A percentile compares a stretch with the other conserved stretches of the same genome.
Conservation (phyloP, 129 eudicot genomes). For the Chrysanthemum lavandulifolium region DNA sequence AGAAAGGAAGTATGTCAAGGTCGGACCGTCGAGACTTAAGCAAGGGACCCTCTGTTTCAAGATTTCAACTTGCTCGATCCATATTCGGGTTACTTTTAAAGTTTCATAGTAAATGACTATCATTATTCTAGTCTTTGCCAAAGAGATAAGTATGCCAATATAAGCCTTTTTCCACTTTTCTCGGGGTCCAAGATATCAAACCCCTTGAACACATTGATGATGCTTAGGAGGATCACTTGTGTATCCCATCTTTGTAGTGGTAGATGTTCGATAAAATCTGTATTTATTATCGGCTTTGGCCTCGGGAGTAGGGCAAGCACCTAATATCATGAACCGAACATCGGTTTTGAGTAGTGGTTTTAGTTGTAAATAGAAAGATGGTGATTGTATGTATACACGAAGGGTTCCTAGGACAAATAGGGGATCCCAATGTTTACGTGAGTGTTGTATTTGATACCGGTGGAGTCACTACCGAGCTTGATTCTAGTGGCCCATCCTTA, state of each 20-base stretch:
- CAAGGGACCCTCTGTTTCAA: background rate
- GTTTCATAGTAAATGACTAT: background rate
- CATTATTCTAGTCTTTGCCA: conserved; percentile 31
- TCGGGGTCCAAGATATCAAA: conserved; percentile 72
- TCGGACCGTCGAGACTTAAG: background rate
- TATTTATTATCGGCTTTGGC: conserved; percentile 86
- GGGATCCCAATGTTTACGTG: conserved; percentile 78
- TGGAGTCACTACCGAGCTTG: conserved; percentile 72
- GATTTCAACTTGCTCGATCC: conserved; percentile 1
- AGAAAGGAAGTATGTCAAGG: background rate
- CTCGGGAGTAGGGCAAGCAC: conserved; percentile 75
- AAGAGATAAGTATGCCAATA: conserved; percentile 48
- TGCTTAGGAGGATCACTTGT: conserved; percentile 55
- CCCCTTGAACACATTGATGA: conserved; percentile 71
- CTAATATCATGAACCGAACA: conserved; percentile 22
- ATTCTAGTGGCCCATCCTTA: conserved; percentile 90
- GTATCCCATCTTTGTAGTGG: conserved; percentile 73
- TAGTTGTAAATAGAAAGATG: background rate
- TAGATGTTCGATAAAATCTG: conserved; percentile 85
- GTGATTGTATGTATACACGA: conserved; percentile 43
- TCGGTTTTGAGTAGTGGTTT: background rate
- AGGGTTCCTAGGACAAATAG: conserved; percentile 77
- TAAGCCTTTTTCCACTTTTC: conserved; percentile 77
- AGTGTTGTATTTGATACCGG: conserved; percentile 39
- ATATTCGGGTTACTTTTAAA: background rate